Conservation (phyloP, 148 eudicot species). For the Nepenthes gracilis region DNA sequence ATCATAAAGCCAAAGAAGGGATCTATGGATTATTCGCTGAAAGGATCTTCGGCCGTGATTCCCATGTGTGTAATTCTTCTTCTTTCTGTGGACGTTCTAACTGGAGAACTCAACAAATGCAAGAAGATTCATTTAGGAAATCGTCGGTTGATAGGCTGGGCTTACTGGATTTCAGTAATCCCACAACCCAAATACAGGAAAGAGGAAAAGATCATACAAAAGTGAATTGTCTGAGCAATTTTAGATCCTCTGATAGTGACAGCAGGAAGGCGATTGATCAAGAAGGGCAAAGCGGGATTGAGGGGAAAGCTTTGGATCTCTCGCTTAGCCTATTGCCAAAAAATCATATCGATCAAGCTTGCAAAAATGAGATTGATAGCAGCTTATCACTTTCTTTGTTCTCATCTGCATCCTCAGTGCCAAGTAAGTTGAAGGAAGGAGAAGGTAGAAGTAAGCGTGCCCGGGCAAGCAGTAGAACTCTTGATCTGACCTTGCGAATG, state of each 20-base stretch:
- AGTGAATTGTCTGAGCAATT: not conserved
- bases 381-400: not conserved
- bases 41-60: not conserved
- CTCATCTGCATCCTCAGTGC: not conserved
- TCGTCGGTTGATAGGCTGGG: not conserved
- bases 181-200: not conserved
- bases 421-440: not conserved
- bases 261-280: not conserved
- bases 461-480: not conserved
- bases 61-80: not conserved
- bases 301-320: not conserved
- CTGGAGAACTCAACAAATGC: not conserved
- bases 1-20: not conserved
- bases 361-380: not conserved
- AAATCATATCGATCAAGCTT: not conserved
- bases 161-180: not conserved
- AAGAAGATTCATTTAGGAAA: not conserved
- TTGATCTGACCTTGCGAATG: conserved; percentile 1
- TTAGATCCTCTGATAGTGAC: not conserved
- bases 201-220: not conserved
- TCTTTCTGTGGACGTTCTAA: not conserved
- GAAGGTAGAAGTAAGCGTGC: not conserved
- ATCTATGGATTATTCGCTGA: not conserved
- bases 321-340: not conserved
- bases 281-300: not conserved